Evolutionary conservation across 345 rosid species (phyloP).

Genomic region (Moricandia moricandioides): DNA sequence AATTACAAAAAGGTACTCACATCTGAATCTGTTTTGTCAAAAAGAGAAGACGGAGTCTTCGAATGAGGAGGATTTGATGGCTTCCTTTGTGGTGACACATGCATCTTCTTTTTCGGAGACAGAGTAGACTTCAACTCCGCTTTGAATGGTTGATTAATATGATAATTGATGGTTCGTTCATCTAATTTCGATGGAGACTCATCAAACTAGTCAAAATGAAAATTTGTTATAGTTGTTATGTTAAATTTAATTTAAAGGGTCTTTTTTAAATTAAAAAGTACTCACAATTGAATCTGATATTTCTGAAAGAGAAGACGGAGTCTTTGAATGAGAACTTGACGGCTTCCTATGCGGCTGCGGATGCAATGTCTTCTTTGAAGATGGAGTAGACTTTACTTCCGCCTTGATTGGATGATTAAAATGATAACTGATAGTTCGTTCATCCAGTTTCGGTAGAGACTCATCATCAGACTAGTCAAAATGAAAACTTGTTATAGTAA

Average conservation of each 20-base stretch:
- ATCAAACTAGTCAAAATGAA: not conserved
- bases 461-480: conserved; percentile 67
- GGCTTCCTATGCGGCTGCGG: not conserved
- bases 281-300: not conserved
- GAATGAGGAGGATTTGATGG: not conserved
- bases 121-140: not conserved
- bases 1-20: not conserved
- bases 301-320: not conserved
- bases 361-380: not conserved
- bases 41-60: not conserved
- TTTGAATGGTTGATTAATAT: not conserved
- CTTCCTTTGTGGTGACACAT: not conserved
- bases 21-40: not conserved
- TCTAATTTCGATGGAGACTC: not conserved
- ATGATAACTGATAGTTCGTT: conserved; percentile 75
- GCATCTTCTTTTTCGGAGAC: not conserved
- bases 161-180: not conserved
- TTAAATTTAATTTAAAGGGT: not conserved
- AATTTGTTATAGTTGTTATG: not conserved
- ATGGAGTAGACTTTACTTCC: not conserved
- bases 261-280: not conserved
- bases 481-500: not conserved
- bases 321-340: not conserved
- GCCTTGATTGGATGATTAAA: not conserved
- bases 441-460: conserved; percentile 73